Evolutionary conservation across 441 rosid genomes (phyloP).

Genomic region (Capsella rubella): DNA sequence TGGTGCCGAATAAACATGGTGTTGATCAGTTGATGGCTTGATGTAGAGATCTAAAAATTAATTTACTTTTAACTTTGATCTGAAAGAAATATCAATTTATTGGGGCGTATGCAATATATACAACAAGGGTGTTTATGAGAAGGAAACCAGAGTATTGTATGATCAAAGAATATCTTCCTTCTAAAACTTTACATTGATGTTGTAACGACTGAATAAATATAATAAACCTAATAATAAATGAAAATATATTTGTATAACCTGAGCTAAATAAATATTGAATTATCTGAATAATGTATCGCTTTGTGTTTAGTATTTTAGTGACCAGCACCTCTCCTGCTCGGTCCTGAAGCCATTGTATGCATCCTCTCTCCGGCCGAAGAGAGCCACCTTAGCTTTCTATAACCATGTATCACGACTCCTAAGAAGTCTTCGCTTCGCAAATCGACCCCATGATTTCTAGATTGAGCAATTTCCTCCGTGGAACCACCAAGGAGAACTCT

Average conservation of each 20-base stretch:
- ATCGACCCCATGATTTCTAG: conserved; percentile 27
- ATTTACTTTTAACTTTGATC: background rate
- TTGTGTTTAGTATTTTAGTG: conserved; percentile 46
- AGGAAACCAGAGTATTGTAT: conserved; percentile 20
- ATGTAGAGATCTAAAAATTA: conserved; percentile 2
- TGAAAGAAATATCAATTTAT: background rate
- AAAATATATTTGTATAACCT: conserved; percentile 38
- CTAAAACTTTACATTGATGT: conserved; percentile 42
- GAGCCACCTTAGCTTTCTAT: conserved; percentile 36
- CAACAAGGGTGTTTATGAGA: conserved; percentile 10
- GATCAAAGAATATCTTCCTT: conserved; percentile 36
- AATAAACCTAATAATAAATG: conserved; percentile 36
- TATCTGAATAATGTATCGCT: background rate
- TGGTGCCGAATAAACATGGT: background rate
- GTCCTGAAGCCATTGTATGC: conserved; percentile 66
- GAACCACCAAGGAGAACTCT: conserved; percentile 49
- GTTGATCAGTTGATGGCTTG: background rate
- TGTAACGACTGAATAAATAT: conserved; percentile 33
- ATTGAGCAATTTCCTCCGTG: conserved; percentile 2
- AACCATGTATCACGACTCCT: conserved; percentile 31
- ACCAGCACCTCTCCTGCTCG: conserved; percentile 84
- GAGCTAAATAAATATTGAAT: conserved; percentile 32
- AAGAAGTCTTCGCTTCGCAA: conserved; percentile 31
- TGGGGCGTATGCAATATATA: background rate
- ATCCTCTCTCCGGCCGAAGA: conserved; percentile 42